A percentile compares a stretch with the other conserved stretches of the same genome.
Evolutionary conservation across 2,329 filamentous ascomycete species (phyloP).

Genomic region (Calycina marina): DNA sequence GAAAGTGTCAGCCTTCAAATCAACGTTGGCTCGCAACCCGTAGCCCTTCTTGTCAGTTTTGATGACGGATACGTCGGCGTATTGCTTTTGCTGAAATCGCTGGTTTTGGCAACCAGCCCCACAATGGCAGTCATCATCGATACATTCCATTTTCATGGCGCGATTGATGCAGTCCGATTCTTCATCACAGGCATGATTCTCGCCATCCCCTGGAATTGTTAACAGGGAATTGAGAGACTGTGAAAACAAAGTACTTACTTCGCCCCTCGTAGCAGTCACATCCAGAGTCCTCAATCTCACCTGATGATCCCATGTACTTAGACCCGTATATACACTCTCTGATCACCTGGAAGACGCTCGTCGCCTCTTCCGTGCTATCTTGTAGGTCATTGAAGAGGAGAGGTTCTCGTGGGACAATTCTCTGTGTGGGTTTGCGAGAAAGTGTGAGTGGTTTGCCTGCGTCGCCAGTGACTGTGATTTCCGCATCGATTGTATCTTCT

Average conservation of each 20-base stretch:
- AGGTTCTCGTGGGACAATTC: slow-evolving; percentile 45
- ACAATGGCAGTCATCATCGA: slow-evolving; percentile 70
- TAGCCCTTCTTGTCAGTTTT: slow-evolving; percentile 97
- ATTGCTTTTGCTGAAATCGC: slow-evolving; percentile 81
- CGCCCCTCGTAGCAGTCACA: slow-evolving; percentile 93
- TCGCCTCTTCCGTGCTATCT: slow-evolving; percentile 65
- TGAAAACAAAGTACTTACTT: slow-evolving; percentile 47
- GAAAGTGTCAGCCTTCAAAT: slow-evolving; percentile 73
- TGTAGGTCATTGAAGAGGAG: slow-evolving; percentile 60
- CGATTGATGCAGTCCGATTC: slow-evolving; percentile 98
- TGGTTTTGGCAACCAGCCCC: slow-evolving; percentile 84
- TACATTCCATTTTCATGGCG: slow-evolving; percentile 94
- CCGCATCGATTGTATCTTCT: slow-evolving; percentile 31
- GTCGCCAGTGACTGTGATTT: slow-evolving; percentile 48
- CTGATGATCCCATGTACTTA: slow-evolving; percentile 80
- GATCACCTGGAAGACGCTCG: slow-evolving; percentile 65
- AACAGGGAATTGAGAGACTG: slow-evolving; percentile 20
- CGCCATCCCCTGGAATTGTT: slow-evolving; percentile 35
- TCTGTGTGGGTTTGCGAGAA: slow-evolving; percentile 60
- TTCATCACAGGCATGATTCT: slow-evolving; percentile 81
- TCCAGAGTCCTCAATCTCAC: slow-evolving; percentile 74
- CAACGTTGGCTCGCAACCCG: slow-evolving; percentile 67
- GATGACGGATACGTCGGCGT: slow-evolving; percentile 85
- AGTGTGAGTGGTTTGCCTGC: slow-evolving; percentile 55
- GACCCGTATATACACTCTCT: slow-evolving; percentile 79